Evolutionary conservation across 2,329 filamentous ascomycete species (phyloP), one percentile per base, ranked within the genome.

Genomic region (Fusarium palustre): DNA sequence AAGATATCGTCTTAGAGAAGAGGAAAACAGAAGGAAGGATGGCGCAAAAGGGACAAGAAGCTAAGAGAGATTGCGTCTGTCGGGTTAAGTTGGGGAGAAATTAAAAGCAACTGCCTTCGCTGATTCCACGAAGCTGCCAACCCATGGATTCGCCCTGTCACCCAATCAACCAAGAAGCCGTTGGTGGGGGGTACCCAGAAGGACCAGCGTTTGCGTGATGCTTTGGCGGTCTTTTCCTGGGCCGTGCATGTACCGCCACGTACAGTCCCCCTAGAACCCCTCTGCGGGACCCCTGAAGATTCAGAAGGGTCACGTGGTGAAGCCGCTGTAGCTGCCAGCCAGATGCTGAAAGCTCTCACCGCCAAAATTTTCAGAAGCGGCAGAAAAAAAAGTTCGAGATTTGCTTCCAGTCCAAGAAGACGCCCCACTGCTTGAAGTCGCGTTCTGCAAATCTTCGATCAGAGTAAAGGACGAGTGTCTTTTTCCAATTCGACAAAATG

Each of bases 401-500:
- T 71, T 66, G 52, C 54, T 66, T 34, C 18, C 36, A 59, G 55
- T 38, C 12, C 46, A 34, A 49, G 46, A 49, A 57, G 38, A 34
- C 28, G 54, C 70, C 67, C 71, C 72, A 74, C 72, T 53, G 53
- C 41, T 49, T 61, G 30, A 49, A 65, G 42, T 69, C 59, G 59
- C 55, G 63, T 69, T 62, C 68, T 71, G 49, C 57, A 71, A 61
- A 69, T 64, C 64, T 69, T 69, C 69, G 58, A 70, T 45, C 48
- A 36, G 48, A 36, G 28, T 52, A 49, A 18, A 39, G 42, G 38
- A 57, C 43, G n/a, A 55, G 43, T 50, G 48, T 42, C 41, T 53
- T 28, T 55, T 36, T 28, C 36, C 33, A 53, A 59, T 55, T 28
- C 43, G 25, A 43, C 68, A 80, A 71, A 46, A 86, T 86, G 84